These are phyloP conservation scores for Ramalina intermedia DNA, from an alignment of 495 filamentous ascomycete genomes.

Conservation along the genomic window DNA sequence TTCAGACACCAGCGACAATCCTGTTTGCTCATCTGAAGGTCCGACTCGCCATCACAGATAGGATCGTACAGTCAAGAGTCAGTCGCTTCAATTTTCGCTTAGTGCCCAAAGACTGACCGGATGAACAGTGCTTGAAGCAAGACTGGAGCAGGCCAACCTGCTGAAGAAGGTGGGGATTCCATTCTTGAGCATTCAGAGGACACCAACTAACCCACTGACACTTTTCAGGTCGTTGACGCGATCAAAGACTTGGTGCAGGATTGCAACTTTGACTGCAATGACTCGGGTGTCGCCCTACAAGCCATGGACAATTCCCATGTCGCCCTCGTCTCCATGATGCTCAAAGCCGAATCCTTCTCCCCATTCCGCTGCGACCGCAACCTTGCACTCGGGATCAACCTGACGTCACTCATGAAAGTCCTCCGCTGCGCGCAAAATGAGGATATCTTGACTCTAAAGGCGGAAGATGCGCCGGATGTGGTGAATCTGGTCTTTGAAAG, in stretches of 20 bases:
- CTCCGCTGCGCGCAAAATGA: slow-evolving; percentile 87
- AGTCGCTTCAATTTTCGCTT: too few relatives aligned
- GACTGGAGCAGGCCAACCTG: slow-evolving; percentile 82
- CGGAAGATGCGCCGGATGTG: slow-evolving; percentile 87
- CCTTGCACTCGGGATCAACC: slow-evolving; percentile 94
- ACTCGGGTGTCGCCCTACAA: slow-evolving; percentile 93
- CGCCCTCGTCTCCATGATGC: slow-evolving; percentile 95
- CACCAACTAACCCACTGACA: slow-evolving; percentile 7
- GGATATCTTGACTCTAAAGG: slow-evolving; percentile 92
- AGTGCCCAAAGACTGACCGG: too few relatives aligned
- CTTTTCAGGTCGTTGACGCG: slow-evolving; percentile 68
- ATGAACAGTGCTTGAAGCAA: slow-evolving; percentile 78
- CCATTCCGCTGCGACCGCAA: slow-evolving; percentile 98
- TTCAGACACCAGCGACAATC: too few relatives aligned
- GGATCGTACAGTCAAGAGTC: too few relatives aligned
- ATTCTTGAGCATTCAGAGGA: not conserved
- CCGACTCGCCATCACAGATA: too few relatives aligned
- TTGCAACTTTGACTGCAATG: slow-evolving; percentile 99
- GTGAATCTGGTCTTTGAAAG: slow-evolving; percentile 95
- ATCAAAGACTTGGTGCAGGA: slow-evolving; percentile 99
- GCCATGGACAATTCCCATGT: slow-evolving; percentile 99
- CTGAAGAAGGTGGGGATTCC: slow-evolving; percentile 70
- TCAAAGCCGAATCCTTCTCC: slow-evolving; percentile 88
- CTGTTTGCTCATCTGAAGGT: too few relatives aligned
- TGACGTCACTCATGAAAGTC: slow-evolving; percentile 92